These are phyloP conservation scores for Austroboletus novae-zelandiae DNA, from an alignment of 1,284 basidiomycete genomes.

Conservation along the genomic window DNA sequence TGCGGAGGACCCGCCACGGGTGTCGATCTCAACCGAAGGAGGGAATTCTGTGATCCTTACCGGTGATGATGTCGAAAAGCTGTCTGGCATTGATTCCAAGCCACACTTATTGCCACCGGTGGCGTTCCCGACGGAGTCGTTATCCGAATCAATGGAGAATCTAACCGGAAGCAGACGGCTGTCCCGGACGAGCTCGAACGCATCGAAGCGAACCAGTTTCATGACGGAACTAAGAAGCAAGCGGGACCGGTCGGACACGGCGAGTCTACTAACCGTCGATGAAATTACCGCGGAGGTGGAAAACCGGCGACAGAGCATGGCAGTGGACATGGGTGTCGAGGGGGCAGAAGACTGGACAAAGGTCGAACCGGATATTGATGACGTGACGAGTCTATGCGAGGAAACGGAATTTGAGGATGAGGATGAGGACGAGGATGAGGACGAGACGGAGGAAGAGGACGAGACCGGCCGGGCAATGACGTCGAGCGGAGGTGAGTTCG, in stretches of 20 bases:
- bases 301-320: conserved; percentile 63
- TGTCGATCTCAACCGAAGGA: conserved; percentile 73
- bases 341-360: conserved; percentile 70
- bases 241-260: conserved; percentile 83
- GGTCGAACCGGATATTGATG: conserved; percentile 48
- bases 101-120: conserved; percentile 80
- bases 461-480: conserved; percentile 58
- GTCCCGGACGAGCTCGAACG: conserved; percentile 45
- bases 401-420: conserved; percentile 47
- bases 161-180: conserved; percentile 38
- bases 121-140: conserved; percentile 71
- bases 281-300: conserved; percentile 98
- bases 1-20: conserved; percentile 48
- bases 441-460: conserved; percentile 49
- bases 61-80: conserved; percentile 41
- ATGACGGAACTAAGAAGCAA: conserved; percentile 76
- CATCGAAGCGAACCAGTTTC: conserved; percentile 73
- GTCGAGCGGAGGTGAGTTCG: conserved; percentile 57
- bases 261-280: conserved; percentile 92
- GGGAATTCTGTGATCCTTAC: conserved; percentile 58
- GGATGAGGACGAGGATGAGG: conserved; percentile 37
- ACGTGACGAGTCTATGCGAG: conserved; percentile 37
- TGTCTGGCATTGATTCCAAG: conserved; percentile 31
- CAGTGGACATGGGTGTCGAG: conserved; percentile 42
- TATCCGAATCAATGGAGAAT: conserved; percentile 74